Base-by-base conservation (phyloP, 2,329 filamentous ascomycete species). In the Botrytis porri region DNA sequence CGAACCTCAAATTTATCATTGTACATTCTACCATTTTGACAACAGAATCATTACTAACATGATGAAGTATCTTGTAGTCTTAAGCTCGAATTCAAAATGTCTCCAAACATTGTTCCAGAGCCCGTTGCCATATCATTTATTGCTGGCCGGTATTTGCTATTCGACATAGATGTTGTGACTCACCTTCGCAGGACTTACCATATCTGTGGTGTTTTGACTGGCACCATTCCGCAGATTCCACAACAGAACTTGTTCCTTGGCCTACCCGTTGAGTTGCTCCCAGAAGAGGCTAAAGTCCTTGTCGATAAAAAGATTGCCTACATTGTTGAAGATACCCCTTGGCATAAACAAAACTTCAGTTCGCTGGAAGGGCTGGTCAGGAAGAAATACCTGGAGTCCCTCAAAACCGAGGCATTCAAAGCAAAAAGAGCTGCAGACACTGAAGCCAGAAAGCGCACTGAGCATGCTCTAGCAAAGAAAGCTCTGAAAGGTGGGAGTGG, bases 161-260 rank as follows among this genome's bases (percentile, higher is more conserved):
- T 98, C 85, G 94, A 97, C 81, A 89, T 94, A 78, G 89, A 94
- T 80, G 89, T 90, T 76, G 92, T 94, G 74, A 90, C 92, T 78
- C 88, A 91, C 81, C 86, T 97, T 75, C 92, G 96, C 77, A 90
- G 93, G 75, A 86, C 89, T 78, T 88, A 97, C 84, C 90, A 93
- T 81, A 94, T 97, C 78, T 95, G 92, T 80, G 94, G 94, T 75
- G 92, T 96, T 45, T 86, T 97, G 72, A 90, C 93, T 74, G 96
- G 96, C 73, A 95, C 93, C 12, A 89, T 97, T 43, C 95, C 96
- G 2, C 95, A 98, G 83, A 91, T 94, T 73, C 94, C 95, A 9
- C 95, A 97, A 78, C 96, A 99, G 83, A 98, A 97, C 83, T 88
- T 97, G 73, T 98, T 98, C 81, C 88, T 95, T 73, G 93, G 95